Evolutionary conservation across 176 grass and related monocot genomes (phyloP).

Genomic region (Carex scoparia): DNA sequence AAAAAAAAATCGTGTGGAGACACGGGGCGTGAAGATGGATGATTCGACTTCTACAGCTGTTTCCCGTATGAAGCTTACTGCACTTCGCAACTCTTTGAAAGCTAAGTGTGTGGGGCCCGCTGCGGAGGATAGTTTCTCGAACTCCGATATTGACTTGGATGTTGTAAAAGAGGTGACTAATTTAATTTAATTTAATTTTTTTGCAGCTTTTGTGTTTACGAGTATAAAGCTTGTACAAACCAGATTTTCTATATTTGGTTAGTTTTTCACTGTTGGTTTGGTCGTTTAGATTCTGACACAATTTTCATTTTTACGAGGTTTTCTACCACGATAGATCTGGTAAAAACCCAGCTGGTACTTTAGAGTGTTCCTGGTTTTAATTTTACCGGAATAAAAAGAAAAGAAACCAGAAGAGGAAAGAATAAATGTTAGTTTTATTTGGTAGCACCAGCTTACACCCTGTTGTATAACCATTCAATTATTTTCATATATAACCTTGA

Average conservation of each 20-base stretch:
- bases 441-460: not conserved
- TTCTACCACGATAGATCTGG: not conserved
- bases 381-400: not conserved
- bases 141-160: constrained; percentile 61
- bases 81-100: constrained; percentile 31
- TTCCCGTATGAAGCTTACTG: constrained; percentile 66
- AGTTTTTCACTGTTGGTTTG: not conserved
- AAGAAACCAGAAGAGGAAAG: not conserved
- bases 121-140: constrained; percentile 65
- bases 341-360: not conserved
- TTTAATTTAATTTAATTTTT: not conserved
- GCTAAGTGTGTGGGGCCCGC: constrained; percentile 43
- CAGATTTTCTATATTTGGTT: not conserved
- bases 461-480: not conserved
- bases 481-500: not conserved
- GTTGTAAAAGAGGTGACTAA: constrained; percentile 66
- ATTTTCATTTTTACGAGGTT: not conserved
- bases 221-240: no score
- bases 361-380: not conserved
- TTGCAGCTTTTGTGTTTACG: no score
- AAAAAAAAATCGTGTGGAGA: constrained; percentile 60
- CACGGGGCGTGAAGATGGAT: constrained; percentile 43
- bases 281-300: not conserved
- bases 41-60: constrained; percentile 44
- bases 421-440: not conserved